Evolutionary conservation across 2,329 filamentous ascomycete species (phyloP), one percentile per base, ranked within the genome.

Genomic region (Acrocalymma vagum): DNA sequence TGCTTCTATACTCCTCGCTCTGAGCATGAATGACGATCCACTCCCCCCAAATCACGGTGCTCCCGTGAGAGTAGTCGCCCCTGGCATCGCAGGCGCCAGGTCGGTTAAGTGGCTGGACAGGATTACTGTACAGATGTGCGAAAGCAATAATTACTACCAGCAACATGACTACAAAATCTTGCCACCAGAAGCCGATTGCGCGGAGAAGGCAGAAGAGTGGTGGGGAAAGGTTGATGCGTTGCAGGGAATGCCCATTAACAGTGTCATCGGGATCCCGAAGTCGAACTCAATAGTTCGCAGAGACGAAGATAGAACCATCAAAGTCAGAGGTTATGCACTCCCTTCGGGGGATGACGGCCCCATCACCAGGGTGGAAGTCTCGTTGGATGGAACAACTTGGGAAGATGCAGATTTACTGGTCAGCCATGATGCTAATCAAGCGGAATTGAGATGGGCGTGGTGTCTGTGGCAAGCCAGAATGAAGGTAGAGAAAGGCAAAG

Each of bases 101-200:
- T 77, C 74, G 55, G 79, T 81, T 6, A 82, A 82, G 62, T 82
- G 80, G 78, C 69, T 82, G 3, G 78, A 80, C 47, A 65, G 66
- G 8, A 77, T 83, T 42, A 78, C 73, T 3, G 71, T 83, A 3
- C 76, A 79, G 46, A 62, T 68, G 33, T 47, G 67, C 31, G 79
- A 83, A 51, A 79, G 74, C 15, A 62, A 66, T 4, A 83, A 81
- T 50, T 75, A 78, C 59, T 84, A 84, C 55, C 79, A 82, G 63
- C 76, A 78, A 42, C 73, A 70, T 32, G 81, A 84, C 62, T 84
- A 84, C 68, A 84, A 83, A 58, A 71, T 81, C 20, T 66, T 84
- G 6, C 80, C 80, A 1, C 77, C 76, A 0, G 72, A 80, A 23
- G 78, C 73, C 0, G 67, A 71, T 9, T 74, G 72, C 35, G 70